Percentiles rank a stretch among this genome's conserved stretches.
phyloP scores from a whole-genome alignment of 2,329 filamentous ascomycete species.

The Fusarium sp. region DNA sequence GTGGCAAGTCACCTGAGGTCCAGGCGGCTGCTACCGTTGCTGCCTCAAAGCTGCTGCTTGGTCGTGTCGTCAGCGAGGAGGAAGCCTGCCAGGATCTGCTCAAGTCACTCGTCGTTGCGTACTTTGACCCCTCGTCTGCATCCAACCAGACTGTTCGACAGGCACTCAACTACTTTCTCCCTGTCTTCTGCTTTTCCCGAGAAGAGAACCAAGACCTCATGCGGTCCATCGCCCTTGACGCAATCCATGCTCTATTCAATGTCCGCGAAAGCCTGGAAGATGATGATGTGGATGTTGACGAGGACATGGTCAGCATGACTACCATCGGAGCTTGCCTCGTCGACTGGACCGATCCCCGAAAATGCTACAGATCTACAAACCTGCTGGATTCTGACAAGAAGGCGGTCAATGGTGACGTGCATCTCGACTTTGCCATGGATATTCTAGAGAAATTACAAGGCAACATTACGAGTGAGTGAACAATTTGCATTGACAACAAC shows the following conservation, averaged over 20 bases:
- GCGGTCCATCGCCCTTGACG: constrained; percentile 76
- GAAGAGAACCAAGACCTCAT: constrained; percentile 85
- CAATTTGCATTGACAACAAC: neutral
- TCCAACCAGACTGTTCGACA: constrained; percentile 86
- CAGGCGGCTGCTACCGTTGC: constrained; percentile 85
- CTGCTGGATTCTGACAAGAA: constrained; percentile 68
- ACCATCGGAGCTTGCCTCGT: constrained; percentile 84
- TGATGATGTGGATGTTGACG: constrained; percentile 77
- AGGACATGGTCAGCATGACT: constrained; percentile 81
- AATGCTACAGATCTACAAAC: constrained; percentile 68
- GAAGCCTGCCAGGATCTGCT: constrained; percentile 79
- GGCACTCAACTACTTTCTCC: constrained; percentile 91
- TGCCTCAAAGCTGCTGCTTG: constrained; percentile 86
- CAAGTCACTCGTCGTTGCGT: constrained; percentile 83
- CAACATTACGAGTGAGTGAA: constrained; percentile 71
- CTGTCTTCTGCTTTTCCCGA: constrained; percentile 90
- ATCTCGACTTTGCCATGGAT: constrained; percentile 80
- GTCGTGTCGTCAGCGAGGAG: constrained; percentile 77
- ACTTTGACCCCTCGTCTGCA: constrained; percentile 87
- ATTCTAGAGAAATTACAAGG: constrained; percentile 79
- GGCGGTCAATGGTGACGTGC: constrained; percentile 78
- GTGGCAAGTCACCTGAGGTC: constrained; percentile 75
- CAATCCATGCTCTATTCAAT: constrained; percentile 79
- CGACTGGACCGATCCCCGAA: constrained; percentile 95
- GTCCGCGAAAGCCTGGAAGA: constrained; percentile 78